Conservation (phyloP, 1,139 yeast species). For the Geotrichum candidum region DNA sequence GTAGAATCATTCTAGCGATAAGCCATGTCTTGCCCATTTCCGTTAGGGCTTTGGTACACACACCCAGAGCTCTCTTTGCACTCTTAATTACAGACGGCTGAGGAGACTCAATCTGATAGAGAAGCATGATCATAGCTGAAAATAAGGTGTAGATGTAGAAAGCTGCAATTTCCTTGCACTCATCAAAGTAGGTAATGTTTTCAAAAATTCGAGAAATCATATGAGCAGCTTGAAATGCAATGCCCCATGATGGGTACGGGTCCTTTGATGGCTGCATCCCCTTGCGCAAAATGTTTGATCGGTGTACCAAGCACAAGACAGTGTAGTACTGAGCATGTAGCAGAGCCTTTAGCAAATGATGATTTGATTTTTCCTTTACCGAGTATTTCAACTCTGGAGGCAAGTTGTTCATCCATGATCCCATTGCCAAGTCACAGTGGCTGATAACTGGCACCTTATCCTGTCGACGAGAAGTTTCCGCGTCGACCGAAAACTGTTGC, state of each 20-base stretch:
- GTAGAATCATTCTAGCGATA: constrained; percentile 36
- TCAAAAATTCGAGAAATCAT: constrained; percentile 67
- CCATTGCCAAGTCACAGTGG: constrained; percentile 75
- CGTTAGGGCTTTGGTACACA: constrained; percentile 48
- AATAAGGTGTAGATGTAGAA: constrained; percentile 50
- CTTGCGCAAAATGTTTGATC: constrained; percentile 51
- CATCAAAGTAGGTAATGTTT: constrained; percentile 49
- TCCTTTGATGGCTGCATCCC: constrained; percentile 38
- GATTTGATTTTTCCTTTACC: constrained; percentile 47
- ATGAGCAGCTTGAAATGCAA: constrained; percentile 79
- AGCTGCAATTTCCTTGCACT: constrained; percentile 51
- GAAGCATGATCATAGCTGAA: constrained; percentile 65
- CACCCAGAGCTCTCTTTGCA: constrained; percentile 51
- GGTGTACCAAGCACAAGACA: constrained; percentile 62
- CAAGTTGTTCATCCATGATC: constrained; percentile 67
- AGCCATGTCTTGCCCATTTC: constrained; percentile 46
- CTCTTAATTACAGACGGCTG: constrained; percentile 52
- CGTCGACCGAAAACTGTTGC: constrained; percentile 67
- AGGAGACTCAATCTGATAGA: constrained; percentile 64
- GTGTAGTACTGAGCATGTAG: constrained; percentile 71
- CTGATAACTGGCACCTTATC: constrained; percentile 52
- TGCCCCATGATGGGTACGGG: constrained; percentile 75
- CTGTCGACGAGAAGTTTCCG: constrained; percentile 47
- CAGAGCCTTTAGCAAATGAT: constrained; percentile 54
- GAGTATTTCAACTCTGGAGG: constrained; percentile 63